Evolutionary conservation across 192 early-diverging fungal genomes (phyloP).

Genomic region (Dimargaris verticillata): DNA sequence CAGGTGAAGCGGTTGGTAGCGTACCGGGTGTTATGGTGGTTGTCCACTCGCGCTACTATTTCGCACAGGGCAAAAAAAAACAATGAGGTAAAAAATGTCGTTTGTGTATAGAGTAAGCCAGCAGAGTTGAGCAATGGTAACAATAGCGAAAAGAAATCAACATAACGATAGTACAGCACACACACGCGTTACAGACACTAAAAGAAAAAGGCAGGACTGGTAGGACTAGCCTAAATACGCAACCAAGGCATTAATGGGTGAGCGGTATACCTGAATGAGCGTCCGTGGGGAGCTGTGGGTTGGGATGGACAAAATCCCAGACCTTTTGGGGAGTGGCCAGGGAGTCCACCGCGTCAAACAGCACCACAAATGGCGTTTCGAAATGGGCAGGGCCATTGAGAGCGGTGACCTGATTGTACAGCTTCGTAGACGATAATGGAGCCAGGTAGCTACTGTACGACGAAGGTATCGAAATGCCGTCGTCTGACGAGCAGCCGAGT

Average conservation of each 20-base stretch:
- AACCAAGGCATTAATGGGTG: too few species aligned
- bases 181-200: too few species aligned
- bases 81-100: too few species aligned
- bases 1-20: slow-evolving; percentile 35
- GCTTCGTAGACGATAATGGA: slow-evolving; percentile 72
- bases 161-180: too few species aligned
- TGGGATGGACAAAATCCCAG: slow-evolving; percentile 78
- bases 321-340: slow-evolving; percentile 51
- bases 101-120: too few species aligned
- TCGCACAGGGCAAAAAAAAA: too few species aligned
- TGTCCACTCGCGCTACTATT: slow-evolving; percentile 17
- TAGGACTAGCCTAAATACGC: too few species aligned
- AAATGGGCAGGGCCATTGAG: slow-evolving; percentile 47
- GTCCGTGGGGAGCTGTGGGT: slow-evolving; percentile 10
- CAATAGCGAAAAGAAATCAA: too few species aligned
- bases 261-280: neutral
- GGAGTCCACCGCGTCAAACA: slow-evolving; percentile 59
- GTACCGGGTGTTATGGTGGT: slow-evolving; percentile 60
- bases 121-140: too few species aligned
- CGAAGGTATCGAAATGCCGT: slow-evolving; percentile 83
- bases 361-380: slow-evolving; percentile 97
- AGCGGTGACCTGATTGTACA: slow-evolving; percentile 55
- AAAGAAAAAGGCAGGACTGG: too few species aligned
- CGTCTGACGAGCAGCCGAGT: slow-evolving; percentile 13
- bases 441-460: slow-evolving; percentile 70